Percentiles rank a stretch among this genome's conserved stretches.
Evolutionary conservation across 352 stramenopile species (phyloP).

Genomic region (Globisporangium canariense): DNA sequence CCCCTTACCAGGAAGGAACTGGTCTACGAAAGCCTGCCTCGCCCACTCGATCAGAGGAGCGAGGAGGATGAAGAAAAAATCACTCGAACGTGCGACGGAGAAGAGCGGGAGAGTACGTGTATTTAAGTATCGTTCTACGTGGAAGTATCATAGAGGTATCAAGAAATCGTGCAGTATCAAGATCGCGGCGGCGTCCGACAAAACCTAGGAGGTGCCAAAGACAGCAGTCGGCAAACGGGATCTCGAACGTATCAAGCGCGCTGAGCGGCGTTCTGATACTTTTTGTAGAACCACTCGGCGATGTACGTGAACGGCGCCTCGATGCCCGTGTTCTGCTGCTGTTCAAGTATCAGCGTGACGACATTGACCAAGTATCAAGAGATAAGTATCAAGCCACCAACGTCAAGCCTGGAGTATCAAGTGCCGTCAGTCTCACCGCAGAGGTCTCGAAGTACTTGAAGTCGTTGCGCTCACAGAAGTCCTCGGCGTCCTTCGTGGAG

Average conservation of each 20-base stretch:
- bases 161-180: neutral
- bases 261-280: slow-evolving; percentile 69
- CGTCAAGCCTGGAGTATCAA: neutral
- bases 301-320: slow-evolving; percentile 78
- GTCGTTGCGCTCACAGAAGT: slow-evolving; percentile 69
- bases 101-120: neutral
- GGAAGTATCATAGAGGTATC: neutral
- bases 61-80: neutral
- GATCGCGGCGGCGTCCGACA: neutral
- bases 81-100: neutral
- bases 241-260: slow-evolving; percentile 25
- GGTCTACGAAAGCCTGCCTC: neutral
- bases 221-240: neutral
- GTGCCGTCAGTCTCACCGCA: slow-evolving; percentile 28
- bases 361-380: slow-evolving; percentile 10
- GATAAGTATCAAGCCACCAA: neutral
- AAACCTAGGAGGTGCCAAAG: neutral
- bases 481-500: slow-evolving; percentile 61
- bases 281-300: slow-evolving; percentile 82
- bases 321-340: slow-evolving; percentile 73
- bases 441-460: slow-evolving; percentile 85
- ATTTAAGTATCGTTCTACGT: slow-evolving; percentile 4
- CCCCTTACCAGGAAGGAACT: neutral
- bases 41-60: neutral
- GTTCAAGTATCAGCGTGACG: neutral